Conservation (phyloP, 805 yeast species). For the Peterozyma xylosa region DNA sequence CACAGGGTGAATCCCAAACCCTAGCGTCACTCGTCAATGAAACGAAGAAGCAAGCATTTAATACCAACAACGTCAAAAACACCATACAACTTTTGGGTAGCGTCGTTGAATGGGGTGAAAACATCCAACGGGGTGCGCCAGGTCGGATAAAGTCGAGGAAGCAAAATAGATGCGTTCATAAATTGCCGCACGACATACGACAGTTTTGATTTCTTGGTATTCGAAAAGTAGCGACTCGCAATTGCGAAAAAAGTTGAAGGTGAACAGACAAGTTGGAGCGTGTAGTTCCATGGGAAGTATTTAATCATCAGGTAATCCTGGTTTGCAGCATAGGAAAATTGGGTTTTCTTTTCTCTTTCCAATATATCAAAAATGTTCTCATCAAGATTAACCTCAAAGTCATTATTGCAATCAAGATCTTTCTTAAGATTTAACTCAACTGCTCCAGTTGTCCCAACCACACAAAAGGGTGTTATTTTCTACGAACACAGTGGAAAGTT, state of each 20-base stretch:
- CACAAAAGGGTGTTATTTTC: constrained; percentile 67
- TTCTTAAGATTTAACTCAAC: constrained; percentile 8
- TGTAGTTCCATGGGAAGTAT: neutral
- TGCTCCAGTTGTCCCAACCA: constrained; percentile 36
- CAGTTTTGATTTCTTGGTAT: no score
- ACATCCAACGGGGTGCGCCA: neutral
- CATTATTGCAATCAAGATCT: constrained; percentile 14
- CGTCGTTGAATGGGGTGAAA: neutral
- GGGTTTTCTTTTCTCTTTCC: neutral
- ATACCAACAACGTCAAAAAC: no score
- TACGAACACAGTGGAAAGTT: constrained; percentile 59
- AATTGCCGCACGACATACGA: no score
- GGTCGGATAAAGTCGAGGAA: neutral
- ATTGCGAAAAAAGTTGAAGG: constrained; percentile 1
- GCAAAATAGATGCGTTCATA: no score
- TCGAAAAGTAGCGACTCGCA: neutral
- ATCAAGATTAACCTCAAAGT: constrained; percentile 4
- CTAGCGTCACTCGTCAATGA: no score
- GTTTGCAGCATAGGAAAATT: neutral
- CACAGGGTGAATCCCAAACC: no score
- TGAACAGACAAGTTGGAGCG: neutral
- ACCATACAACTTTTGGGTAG: no score
- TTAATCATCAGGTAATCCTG: neutral
- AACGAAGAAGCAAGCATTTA: no score
- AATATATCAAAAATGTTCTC: constrained; percentile 4